Evolutionary conservation across 345 rosid species (phyloP).

Genomic region (Gossypioides kirkii): DNA sequence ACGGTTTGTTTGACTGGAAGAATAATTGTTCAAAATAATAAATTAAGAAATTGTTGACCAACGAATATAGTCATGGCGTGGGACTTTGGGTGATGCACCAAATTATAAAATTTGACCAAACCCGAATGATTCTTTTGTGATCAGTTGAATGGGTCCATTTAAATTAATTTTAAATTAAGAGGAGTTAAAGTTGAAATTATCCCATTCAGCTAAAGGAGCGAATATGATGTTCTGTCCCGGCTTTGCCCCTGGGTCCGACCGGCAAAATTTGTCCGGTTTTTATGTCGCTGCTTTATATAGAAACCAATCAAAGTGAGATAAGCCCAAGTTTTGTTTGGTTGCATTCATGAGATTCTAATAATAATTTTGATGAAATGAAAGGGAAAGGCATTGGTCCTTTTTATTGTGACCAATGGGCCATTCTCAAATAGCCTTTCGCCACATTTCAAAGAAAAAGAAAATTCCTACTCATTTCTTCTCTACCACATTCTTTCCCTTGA

Average conservation of each 20-base stretch:
- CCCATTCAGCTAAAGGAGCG: no score
- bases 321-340: background rate
- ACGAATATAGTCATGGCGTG: background rate
- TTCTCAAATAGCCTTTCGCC: background rate
- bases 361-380: background rate
- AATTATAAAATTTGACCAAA: background rate
- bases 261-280: no score
- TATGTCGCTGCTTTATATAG: no score
- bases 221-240: no score
- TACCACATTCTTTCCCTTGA: no score
- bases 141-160: no score
- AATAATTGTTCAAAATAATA: background rate
- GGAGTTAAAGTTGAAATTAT: no score
- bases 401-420: background rate
- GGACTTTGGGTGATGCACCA: background rate
- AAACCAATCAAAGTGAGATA: background rate
- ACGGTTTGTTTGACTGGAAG: background rate
- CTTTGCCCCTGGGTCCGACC: no score
- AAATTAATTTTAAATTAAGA: no score
- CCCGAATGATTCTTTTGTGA: no score
- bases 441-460: background rate
- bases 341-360: background rate
- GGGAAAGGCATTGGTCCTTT: background rate
- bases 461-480: no score
- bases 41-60: background rate